Conservation (phyloP, 345 rosid genomes). For the Lepidium sativum region DNA sequence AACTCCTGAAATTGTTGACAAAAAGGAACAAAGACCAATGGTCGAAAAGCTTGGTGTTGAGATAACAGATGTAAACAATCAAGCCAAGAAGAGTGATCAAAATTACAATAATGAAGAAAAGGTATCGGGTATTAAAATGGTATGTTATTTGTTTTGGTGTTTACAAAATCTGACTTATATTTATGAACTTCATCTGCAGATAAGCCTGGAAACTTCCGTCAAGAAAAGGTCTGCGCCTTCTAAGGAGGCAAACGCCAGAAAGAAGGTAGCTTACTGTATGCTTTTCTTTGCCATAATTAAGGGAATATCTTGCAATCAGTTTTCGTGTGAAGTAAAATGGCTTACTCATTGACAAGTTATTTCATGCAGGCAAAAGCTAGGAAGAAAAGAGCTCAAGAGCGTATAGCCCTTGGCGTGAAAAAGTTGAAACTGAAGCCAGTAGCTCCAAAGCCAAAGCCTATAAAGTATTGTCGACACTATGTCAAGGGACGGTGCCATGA, state of each 20-base stretch:
- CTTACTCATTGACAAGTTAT: conserved; percentile 8
- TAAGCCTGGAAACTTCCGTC: conserved; percentile 20
- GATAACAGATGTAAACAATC: conserved; percentile 12
- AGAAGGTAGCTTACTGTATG: conserved; percentile 38
- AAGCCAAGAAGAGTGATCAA: conserved; percentile 18
- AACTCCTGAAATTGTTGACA: conserved; percentile 20
- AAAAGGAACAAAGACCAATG: conserved; percentile 19
- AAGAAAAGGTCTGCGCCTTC: conserved; percentile 40
- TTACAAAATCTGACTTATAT: conserved; percentile 11
- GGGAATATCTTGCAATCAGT: background rate
- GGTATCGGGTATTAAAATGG: conserved; percentile 23
- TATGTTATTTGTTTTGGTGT: background rate
- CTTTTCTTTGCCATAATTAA: background rate
- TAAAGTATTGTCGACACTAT: conserved; percentile 61
- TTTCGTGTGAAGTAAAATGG: background rate
- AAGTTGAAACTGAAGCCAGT: conserved; percentile 65
- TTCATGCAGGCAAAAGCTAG: conserved; percentile 50
- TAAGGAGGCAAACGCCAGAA: conserved; percentile 48
- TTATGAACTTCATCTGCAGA: background rate
- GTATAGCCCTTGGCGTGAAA: conserved; percentile 68
- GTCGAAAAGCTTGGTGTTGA: conserved; percentile 12
- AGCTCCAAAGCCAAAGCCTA: conserved; percentile 47
- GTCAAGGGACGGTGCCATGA: conserved; percentile 71
- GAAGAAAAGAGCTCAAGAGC: conserved; percentile 66
- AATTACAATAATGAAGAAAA: conserved; percentile 22